Base-by-base conservation (phyloP, 108 stramenopile genomes). In the Cyclotella distinguenda region DNA sequence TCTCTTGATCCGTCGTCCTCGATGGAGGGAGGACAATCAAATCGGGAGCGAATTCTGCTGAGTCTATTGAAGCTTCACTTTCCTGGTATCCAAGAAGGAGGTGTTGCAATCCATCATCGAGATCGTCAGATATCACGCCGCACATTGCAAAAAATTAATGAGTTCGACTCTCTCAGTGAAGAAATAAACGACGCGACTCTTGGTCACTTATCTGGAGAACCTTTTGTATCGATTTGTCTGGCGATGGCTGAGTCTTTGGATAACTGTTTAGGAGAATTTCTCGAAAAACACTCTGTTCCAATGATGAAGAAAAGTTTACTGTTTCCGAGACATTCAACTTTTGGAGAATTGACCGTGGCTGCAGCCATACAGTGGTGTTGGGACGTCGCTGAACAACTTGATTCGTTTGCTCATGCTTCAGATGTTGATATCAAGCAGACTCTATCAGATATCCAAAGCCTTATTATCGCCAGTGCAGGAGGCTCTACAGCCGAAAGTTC, bases 201-300 rank as follows among this genome's bases (percentile, higher is more conserved):
- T 32, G 50, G 1, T 39, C 22, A 13, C 23, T 15, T 27, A 36
- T 3, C 43, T 27, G 42, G 26, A 8, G 23, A 51, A 27, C 26
- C 39, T 61, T 47, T 64, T 36, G 53, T 50, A 4, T 61, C 59
- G n/a, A 7, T 61, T 26, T 48, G 53, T 23, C 61, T 66, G 60
- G 65, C 73, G 30, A 66, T 74, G 28, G 73, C 73, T 35, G n/a
- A 66, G 47, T 56, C 53, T 46, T 31, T 74, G 10, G 73, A 66
- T 21, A 47, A 34, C 19, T 66, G 52, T 33, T 66, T 74, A 21
- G 65, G 65, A 16, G 73, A 55, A 26, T 59, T 59, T 19, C 39
- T 55, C 0, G 60, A 44, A n/a, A 40, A 33, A 15, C 43, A 59
- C 46, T 56, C 64, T 44, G 45, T 54, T 18, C 38, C 27, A 39